Base-by-base conservation (phyloP, 2,329 filamentous ascomycete genomes). In the Fusarium zealandicum region DNA sequence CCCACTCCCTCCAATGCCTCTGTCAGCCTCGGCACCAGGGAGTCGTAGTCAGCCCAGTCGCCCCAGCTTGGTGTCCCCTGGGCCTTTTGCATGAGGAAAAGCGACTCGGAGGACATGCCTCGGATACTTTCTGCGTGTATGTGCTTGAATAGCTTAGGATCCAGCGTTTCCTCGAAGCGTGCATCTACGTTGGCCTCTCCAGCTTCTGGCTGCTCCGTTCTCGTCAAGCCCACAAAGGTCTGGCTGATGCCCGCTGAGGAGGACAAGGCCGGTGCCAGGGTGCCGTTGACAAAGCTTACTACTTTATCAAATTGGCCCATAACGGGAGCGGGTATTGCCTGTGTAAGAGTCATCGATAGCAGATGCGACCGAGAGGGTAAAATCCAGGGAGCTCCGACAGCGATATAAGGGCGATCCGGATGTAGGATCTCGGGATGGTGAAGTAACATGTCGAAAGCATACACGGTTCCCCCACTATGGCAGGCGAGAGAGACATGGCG, bases 31-130 rank as follows among this genome's bases (percentile, higher is more conserved):
- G 51, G 57, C 6, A 41, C 32, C 8, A 60, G 2, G 3, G 56
- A 44, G 0, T 60, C 56, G 1, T 60, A 60, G 7, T 60, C 56
- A 7, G 8, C 14, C 57, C 56, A 60, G 1, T 60, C 51, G 0
- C 56, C 57, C 14, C 39, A 60, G 27, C 57, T 51, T n/a, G 46
- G 3, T 2, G 42, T 2, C 0, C 36, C 33, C 0, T 44, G n/a
- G 1, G 33, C n/a, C 27, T 60, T 60, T 10, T 60, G 56, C 51
- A 60, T 57, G 3, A 60, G 52, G 3, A 60, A 42, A 9, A 60
- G 18, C 4, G 45, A 36, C 4, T 60, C 56, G 0, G 56, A 33
- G 1, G 56, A 51, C 4, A 60, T 47, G 1, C 57, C 56, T 2
- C 41, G 25, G 16, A 60, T 51, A 2, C 38, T 45, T 14, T 60